A percentile compares a stretch with the other conserved stretches of the same genome.
These are phyloP conservation scores for Cokeromyces recurvatus DNA, from an alignment of 371 early-diverging fungal species.

Conservation along the genomic window DNA sequence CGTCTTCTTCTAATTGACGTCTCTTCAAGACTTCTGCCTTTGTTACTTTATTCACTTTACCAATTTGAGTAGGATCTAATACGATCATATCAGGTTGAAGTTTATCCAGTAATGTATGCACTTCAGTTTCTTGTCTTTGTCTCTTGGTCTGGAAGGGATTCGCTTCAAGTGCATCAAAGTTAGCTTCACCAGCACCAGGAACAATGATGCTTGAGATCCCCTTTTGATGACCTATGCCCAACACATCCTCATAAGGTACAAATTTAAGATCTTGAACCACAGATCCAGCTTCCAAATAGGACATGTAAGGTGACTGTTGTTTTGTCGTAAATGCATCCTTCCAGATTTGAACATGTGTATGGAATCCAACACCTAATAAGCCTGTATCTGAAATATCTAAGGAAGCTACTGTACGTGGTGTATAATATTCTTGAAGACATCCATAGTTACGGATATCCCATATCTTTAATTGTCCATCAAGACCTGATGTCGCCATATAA, in stretches of 20 bases:
- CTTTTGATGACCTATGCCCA: constrained; percentile 83
- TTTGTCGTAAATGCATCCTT: constrained; percentile 79
- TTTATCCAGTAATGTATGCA: constrained; percentile 90
- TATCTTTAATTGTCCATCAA: constrained; percentile 88
- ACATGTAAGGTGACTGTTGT: constrained; percentile 86
- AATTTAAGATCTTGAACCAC: constrained; percentile 65
- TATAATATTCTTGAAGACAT: constrained; percentile 75
- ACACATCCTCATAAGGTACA: constrained; percentile 97
- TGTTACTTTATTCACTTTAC: constrained; percentile 46
- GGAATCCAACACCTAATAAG: constrained; percentile 79
- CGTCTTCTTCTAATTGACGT: constrained; percentile 40
- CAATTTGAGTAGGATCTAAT: constrained; percentile 75
- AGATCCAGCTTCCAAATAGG: constrained; percentile 64
- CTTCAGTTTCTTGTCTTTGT: constrained; percentile 92
- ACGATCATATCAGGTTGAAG: constrained; percentile 86
- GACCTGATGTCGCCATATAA: constrained; percentile 92
- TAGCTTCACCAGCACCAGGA: constrained; percentile 97
- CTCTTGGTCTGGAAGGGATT: constrained; percentile 93
- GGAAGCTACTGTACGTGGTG: constrained; percentile 67
- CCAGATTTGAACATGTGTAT: constrained; percentile 81
- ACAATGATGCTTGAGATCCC: constrained; percentile 87
- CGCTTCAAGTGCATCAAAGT: constrained; percentile 92
- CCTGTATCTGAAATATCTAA: constrained; percentile 86
- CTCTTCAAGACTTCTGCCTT: constrained; percentile 41
- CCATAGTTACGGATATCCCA: constrained; percentile 96